Conservation (phyloP, 768 basidiomycete genomes). For the Lactarius akahatsu region DNA sequence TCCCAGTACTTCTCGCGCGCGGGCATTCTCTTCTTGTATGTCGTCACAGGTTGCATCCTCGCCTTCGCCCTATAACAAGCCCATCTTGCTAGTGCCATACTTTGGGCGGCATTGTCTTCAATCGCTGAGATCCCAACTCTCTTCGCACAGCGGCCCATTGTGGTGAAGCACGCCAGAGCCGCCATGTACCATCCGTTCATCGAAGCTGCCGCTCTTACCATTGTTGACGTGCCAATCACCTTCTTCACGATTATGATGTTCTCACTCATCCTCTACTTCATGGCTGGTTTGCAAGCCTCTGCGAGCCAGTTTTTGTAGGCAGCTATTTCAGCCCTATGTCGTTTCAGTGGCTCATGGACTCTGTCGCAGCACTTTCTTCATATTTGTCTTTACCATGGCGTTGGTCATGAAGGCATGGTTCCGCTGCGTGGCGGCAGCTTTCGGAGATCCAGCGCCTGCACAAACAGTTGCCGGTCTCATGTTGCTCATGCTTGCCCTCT, state of each 20-base stretch:
- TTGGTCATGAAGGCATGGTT: slow-evolving; percentile 76
- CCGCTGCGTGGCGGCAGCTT: slow-evolving; percentile 60
- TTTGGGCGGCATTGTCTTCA: slow-evolving; percentile 56
- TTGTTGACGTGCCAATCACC: slow-evolving; percentile 62
- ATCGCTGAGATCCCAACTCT: slow-evolving; percentile 63
- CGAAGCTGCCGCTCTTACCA: slow-evolving; percentile 55
- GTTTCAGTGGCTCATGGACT: slow-evolving; percentile 5
- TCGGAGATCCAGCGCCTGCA: slow-evolving; percentile 58
- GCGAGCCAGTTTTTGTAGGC: slow-evolving; percentile 67
- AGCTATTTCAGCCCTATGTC: neutral
- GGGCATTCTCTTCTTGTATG: slow-evolving; percentile 73
- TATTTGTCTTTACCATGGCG: slow-evolving; percentile 57
- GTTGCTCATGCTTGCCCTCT: slow-evolving; percentile 62
- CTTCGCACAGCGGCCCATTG: slow-evolving; percentile 59
- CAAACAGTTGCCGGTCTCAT: slow-evolving; percentile 55
- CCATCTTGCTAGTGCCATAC: slow-evolving; percentile 45
- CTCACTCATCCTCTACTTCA: slow-evolving; percentile 56
- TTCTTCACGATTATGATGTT: slow-evolving; percentile 48
- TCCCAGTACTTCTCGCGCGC: slow-evolving; percentile 70
- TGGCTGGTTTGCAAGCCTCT: slow-evolving; percentile 54
- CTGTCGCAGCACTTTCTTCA: slow-evolving; percentile 49
- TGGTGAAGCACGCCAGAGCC: slow-evolving; percentile 54
- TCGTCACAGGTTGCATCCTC: slow-evolving; percentile 6
- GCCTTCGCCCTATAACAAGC: neutral
- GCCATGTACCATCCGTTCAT: slow-evolving; percentile 63